Percentiles rank a stretch among this genome's conserved stretches.
phyloP scores from a whole-genome alignment of 352 stramenopile species.

The Globisporangium yorkense region DNA sequence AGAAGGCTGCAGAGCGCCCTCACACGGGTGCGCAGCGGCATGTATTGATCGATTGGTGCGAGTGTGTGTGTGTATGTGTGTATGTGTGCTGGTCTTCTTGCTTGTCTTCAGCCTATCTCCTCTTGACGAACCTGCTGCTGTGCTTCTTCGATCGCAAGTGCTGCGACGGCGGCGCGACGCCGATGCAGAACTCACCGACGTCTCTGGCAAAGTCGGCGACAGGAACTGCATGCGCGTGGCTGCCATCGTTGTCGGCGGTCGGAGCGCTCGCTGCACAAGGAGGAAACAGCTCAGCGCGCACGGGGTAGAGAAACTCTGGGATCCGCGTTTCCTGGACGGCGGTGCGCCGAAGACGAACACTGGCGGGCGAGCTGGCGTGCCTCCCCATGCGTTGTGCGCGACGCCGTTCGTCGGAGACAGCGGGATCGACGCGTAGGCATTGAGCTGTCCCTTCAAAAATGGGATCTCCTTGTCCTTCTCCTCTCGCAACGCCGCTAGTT shows the following conservation, averaged over 20 bases:
- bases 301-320: not conserved
- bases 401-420: not conserved
- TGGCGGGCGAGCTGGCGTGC: not conserved
- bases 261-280: too few relatives aligned
- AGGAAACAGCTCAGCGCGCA: not conserved
- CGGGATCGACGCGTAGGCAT: not conserved
- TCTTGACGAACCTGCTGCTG: not conserved
- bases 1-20: not conserved
- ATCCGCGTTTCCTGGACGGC: not conserved
- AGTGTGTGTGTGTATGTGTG: not conserved
- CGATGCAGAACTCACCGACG: not conserved
- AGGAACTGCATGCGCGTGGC: not conserved
- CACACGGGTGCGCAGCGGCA: not conserved
- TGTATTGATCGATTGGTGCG: not conserved
- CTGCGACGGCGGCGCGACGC: too few relatives aligned
- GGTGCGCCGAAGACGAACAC: not conserved
- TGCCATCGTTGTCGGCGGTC: not conserved
- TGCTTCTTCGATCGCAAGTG: not conserved
- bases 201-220: not conserved
- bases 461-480: not conserved
- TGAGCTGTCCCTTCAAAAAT: not conserved
- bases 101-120: not conserved
- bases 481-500: not conserved
- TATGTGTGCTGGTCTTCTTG: not conserved
- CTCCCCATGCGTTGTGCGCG: not conserved